Base-by-base conservation (phyloP, 768 basidiomycete genomes). In the Termitomyces sp. region DNA sequence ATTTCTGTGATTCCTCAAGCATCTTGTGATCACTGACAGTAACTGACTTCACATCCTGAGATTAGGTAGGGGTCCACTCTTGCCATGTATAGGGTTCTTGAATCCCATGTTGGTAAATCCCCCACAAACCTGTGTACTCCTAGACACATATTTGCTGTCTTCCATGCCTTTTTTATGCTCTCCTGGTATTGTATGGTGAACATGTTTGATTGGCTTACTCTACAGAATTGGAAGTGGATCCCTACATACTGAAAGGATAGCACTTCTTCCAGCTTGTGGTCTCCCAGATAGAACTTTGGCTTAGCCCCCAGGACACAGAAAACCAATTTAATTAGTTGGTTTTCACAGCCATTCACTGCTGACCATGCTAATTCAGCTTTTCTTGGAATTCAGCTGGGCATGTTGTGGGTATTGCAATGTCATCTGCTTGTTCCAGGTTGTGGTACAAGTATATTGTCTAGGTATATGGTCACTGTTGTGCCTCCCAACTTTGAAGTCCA, bases 61-160 rank as follows among this genome's bases (percentile, higher is more conserved):
- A n/a, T n/a, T n/a, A n/a, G n/a, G n/a, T n/a, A n/a, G n/a, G n/a
- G n/a, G 31, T 54, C 53, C 11, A 48, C 22, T 18, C 46, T 35
- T 13, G 45, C 53, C 45, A 47, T 54, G 10, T 54, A 54, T 6
- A 54, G 38, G 18, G 38, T 38, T 46, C 33, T 23, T 13, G 13
- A 25, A 3, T 47, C 53, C 53, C 44, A 39, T 5, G 15, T 22
- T 16, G 53, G 53, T 5, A 54, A 10, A 25, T 18, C 27, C 7
- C 46, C 46, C 6, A 47, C 3, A 12, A 47, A 33, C 4, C 32
- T 9, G 10, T 47, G 22, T 3, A 22, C 32, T 15, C 16, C 46
- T 7, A 47, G 32, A 13, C 31, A 33, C 18, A 45, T 29, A 13
- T 45, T 45, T 13, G 44, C 44, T 25, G 44, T n/a, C 44, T 18